Conservation (phyloP, 2,329 filamentous ascomycete genomes). For the Aspergillus aculeatinus region DNA sequence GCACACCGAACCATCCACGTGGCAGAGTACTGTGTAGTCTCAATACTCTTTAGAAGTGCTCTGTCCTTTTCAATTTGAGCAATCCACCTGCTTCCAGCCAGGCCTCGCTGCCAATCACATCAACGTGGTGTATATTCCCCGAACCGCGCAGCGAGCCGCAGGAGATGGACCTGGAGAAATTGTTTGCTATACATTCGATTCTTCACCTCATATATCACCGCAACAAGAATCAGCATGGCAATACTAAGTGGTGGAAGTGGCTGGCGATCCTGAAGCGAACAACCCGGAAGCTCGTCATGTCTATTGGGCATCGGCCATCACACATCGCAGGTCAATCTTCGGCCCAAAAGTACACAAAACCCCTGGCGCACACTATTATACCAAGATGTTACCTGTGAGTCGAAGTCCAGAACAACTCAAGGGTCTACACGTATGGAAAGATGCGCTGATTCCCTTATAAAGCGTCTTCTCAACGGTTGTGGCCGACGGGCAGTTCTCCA, state of each 20-base stretch:
- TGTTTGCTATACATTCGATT: slow-evolving; percentile 36
- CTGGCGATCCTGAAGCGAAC: slow-evolving; percentile 71
- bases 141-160: not conserved
- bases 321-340: slow-evolving; percentile 4
- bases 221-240: slow-evolving; percentile 87
- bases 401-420: not conserved
- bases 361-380: slow-evolving; percentile 36
- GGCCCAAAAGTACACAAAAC: slow-evolving; percentile 27
- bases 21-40: too few species aligned
- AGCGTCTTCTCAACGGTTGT: slow-evolving; percentile 65
- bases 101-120: not conserved
- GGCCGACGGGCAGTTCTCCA: slow-evolving; percentile 70
- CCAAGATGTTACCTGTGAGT: slow-evolving; percentile 46
- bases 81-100: not conserved
- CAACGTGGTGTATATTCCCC: not conserved
- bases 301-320: slow-evolving; percentile 36
- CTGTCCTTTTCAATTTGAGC: not conserved
- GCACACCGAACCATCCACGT: too few species aligned
- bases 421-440: not conserved
- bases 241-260: slow-evolving; percentile 75
- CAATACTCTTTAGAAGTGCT: too few species aligned
- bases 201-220: slow-evolving; percentile 75
- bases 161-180: slow-evolving; percentile 31
- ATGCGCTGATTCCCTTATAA: not conserved
- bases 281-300: slow-evolving; percentile 54